Base-by-base conservation (phyloP, 371 early-diverging fungal species). In the Mucor circinelloides region DNA sequence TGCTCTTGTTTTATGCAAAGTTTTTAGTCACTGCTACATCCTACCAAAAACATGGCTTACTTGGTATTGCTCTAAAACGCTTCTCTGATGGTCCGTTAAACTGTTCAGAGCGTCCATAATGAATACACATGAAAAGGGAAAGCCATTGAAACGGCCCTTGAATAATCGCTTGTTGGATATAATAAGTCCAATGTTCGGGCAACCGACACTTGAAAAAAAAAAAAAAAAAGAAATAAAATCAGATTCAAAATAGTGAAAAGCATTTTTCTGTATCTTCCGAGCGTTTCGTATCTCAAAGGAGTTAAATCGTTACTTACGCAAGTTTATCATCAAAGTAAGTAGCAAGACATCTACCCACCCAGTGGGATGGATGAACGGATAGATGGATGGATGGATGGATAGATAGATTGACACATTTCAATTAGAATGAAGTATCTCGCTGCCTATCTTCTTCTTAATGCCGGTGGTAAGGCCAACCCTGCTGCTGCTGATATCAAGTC, bases 371-470 rank as follows among this genome's bases (percentile, higher is more conserved):
- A 59, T 48, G 52, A 46, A 67, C 70, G 55, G 40, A 67, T 63
- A 31, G 58, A 72, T 57, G 64, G 64, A 60, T 67, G 59, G 55
- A 71, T 70, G 42, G 34, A 58, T 48, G 30, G 58, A 68, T 56
- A 46, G 34, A 68, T 52, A 30, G 25, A 28, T n/a, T 17, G 6
- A 32, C 34, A 40, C 9, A 23, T 56, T 13, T 13, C 38, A n/a
- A n/a, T n/a, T 48, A 62, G 46, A 64, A 98, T 97, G 98, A 95
- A 96, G 91, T 91, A 93, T 86, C 87, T 98, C 82, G 98, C 96
- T 75, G 97, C 98, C 77, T 97, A 96, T 92, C 90, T 98, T 80
- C 93, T 98, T 78, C 92, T 95, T 79, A 83, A 87, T 77, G 90
- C 92, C 83, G 96, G 94, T 84, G 95, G 94, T 73, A 94, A 95